A percentile compares a stretch with the other conserved stretches of the same genome.
These are phyloP conservation scores for Quercus cerris DNA, from an alignment of 306 rosid species.

Conservation along the genomic window DNA sequence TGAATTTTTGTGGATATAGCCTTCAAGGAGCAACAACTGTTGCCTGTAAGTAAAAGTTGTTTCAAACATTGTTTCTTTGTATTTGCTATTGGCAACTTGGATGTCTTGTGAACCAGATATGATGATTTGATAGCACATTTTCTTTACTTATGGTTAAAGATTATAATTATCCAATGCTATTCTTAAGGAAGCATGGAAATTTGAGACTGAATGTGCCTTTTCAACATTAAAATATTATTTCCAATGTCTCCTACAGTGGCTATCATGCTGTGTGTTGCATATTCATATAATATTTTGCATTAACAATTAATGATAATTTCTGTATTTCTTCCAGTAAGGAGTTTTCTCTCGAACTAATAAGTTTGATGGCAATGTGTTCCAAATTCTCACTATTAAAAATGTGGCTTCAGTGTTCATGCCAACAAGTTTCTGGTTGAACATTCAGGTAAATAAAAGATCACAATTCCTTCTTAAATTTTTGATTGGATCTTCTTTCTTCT, in stretches of 20 bases:
- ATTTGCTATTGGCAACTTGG: background rate
- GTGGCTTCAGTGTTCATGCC: too few relatives aligned
- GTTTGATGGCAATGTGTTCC: too few relatives aligned
- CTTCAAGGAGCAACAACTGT: slow-evolving; percentile 29
- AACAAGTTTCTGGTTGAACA: too few relatives aligned
- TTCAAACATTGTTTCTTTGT: background rate
- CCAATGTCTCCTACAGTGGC: background rate
- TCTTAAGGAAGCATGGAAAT: background rate
- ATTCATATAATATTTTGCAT: background rate
- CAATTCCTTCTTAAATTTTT: too few relatives aligned
- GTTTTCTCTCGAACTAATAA: too few relatives aligned
- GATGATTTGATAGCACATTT: background rate
- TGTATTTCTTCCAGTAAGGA: too few relatives aligned
- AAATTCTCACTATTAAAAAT: too few relatives aligned
- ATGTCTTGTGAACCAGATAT: background rate
- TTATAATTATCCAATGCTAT: background rate
- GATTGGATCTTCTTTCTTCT: too few relatives aligned
- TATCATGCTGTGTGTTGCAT: background rate
- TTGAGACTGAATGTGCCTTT: background rate
- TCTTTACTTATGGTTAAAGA: background rate
- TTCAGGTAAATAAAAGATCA: too few relatives aligned
- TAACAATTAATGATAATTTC: too few relatives aligned
- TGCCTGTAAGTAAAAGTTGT: slow-evolving; percentile 36
- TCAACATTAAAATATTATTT: background rate
- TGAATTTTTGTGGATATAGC: too few relatives aligned